Conservation (phyloP, 2,329 filamentous ascomycete species). For the Metarhizium robertsii region DNA sequence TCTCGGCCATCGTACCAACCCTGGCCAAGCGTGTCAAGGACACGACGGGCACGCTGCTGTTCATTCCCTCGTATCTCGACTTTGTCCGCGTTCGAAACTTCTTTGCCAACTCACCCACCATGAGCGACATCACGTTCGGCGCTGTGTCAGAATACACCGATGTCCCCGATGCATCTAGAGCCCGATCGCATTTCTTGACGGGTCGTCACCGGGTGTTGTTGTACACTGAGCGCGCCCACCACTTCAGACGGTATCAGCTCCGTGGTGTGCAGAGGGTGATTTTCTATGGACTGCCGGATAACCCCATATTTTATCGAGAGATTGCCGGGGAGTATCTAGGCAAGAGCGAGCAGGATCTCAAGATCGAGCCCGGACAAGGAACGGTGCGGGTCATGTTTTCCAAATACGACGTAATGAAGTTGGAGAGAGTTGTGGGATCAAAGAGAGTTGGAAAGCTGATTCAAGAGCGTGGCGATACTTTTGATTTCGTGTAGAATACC, state of each 20-base stretch:
- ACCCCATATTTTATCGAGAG: conserved; percentile 72
- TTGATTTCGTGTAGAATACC: conserved; percentile 70
- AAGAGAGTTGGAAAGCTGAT: conserved; percentile 78
- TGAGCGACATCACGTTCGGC: conserved; percentile 51
- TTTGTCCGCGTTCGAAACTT: conserved; percentile 91
- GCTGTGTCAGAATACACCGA: conserved; percentile 83
- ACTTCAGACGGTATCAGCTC: conserved; percentile 83
- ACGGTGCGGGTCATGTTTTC: conserved; percentile 63
- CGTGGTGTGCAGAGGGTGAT: conserved; percentile 76
- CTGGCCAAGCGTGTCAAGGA: conserved; percentile 60
- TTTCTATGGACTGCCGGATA: conserved; percentile 86
- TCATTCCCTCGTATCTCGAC: conserved; percentile 89
- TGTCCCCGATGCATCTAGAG: conserved; percentile 68
- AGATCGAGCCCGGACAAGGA: conserved; percentile 48
- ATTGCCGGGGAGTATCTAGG: conserved; percentile 59
- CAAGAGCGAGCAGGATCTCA: conserved; percentile 47
- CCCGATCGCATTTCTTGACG: conserved; percentile 76
- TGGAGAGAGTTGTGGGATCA: conserved; percentile 81
- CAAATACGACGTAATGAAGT: conserved; percentile 78
- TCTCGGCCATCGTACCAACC: conserved; percentile 65
- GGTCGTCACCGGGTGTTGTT: conserved; percentile 76
- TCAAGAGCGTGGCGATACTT: conserved; percentile 75
- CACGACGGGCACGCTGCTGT: conserved; percentile 65
- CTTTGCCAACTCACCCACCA: conserved; percentile 62
- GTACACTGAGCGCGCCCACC: conserved; percentile 93